Evolutionary conservation across 208 protist genomes (phyloP).

Genomic region (Trypanosoma avium): DNA sequence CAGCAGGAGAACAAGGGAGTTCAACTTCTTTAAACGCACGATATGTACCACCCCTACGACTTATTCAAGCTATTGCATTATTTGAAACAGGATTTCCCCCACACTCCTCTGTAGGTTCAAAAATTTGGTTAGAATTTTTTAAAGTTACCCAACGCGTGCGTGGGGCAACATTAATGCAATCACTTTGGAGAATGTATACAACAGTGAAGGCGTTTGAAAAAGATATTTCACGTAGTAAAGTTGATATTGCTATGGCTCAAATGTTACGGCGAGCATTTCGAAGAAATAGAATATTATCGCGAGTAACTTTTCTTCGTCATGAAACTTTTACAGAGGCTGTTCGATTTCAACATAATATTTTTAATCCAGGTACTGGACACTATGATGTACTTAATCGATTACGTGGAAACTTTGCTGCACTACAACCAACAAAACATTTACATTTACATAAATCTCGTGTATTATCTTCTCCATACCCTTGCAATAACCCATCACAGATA

Average conservation of each 20-base stretch:
- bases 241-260: constrained; percentile 19
- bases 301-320: constrained; percentile 42
- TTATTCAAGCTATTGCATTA: constrained; percentile 68
- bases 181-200: constrained; percentile 78
- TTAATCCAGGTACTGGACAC: constrained; percentile 67
- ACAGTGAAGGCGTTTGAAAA: constrained; percentile 55
- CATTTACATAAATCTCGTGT: not conserved
- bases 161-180: constrained; percentile 76
- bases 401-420: constrained; percentile 40
- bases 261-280: constrained; percentile 59
- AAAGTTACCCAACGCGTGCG: constrained; percentile 64
- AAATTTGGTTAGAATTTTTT: constrained; percentile 82
- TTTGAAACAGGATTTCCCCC: constrained; percentile 71
- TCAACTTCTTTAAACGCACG: not conserved
- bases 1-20: no score
- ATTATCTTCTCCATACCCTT: not conserved
- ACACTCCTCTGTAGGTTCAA: constrained; percentile 71
- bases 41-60: constrained; percentile 59
- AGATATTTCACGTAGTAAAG: constrained; percentile 38
- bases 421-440: constrained; percentile 26
- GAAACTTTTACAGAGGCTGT: constrained; percentile 55
- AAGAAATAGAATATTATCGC: constrained; percentile 37
- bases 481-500: not conserved
- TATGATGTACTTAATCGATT: constrained; percentile 70
- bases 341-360: constrained; percentile 42